Evolutionary conservation across 106 monocot genomes (phyloP).

Genomic region (Dioscorea dumetorum): DNA sequence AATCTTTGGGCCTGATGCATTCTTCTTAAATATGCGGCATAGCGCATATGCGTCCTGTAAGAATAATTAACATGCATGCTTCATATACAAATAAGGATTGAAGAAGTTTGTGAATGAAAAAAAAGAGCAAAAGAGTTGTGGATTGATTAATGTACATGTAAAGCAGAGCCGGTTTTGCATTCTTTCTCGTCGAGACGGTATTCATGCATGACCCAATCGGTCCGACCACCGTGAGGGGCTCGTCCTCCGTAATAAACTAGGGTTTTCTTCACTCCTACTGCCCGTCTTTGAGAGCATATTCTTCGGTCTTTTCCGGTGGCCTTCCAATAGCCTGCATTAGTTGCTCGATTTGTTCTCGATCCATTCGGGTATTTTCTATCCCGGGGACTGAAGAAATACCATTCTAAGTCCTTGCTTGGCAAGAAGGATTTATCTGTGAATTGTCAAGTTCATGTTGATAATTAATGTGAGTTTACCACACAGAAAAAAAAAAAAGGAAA

Average conservation of each 20-base stretch:
- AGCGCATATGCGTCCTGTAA: slow-evolving; percentile 73
- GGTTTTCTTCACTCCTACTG: slow-evolving; percentile 77
- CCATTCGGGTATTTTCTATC: slow-evolving; percentile 74
- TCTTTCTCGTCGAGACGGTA: slow-evolving; percentile 66
- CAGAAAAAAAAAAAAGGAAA: no score
- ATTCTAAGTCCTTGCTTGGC: slow-evolving; percentile 56
- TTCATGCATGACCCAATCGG: slow-evolving; percentile 77
- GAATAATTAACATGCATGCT: no score
- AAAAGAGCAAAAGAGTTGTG: no score
- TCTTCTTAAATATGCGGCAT: slow-evolving; percentile 85
- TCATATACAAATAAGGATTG: no score
- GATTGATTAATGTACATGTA: slow-evolving; percentile 28
- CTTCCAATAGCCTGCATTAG: slow-evolving; percentile 61
- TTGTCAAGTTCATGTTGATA: no score
- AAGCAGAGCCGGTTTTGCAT: slow-evolving; percentile 42
- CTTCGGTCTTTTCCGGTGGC: slow-evolving; percentile 59
- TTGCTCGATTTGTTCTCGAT: slow-evolving; percentile 58
- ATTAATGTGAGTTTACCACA: no score
- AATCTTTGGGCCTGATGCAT: slow-evolving; percentile 63
- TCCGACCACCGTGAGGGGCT: slow-evolving; percentile 56
- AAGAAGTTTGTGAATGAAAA: no score
- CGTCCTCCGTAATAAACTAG: slow-evolving; percentile 61
- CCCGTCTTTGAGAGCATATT: slow-evolving; percentile 28
- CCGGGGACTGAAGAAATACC: slow-evolving; percentile 71
- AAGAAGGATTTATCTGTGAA: slow-evolving; percentile 59